These are phyloP conservation scores for Botryotinia globosa DNA, from an alignment of 2,329 filamentous ascomycete genomes.

Conservation along the genomic window DNA sequence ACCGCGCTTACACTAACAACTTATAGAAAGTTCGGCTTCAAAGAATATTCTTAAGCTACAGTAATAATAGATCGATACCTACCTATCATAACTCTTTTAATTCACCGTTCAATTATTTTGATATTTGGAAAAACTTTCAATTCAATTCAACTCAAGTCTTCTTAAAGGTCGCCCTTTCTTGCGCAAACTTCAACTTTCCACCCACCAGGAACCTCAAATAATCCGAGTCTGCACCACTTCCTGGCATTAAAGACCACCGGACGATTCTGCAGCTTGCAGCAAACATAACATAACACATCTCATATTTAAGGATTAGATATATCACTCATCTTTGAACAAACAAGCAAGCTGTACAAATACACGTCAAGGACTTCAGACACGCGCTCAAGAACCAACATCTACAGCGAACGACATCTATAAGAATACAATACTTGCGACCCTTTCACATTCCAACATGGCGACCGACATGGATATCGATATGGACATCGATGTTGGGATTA, in stretches of 20 bases:
- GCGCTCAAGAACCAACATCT: background rate
- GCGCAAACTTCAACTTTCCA: background rate
- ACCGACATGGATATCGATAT: constrained; percentile 70
- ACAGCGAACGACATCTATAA: background rate
- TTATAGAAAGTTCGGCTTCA: background rate
- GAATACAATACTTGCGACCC: background rate
- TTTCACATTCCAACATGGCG: constrained; percentile 29
- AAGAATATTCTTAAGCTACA: background rate
- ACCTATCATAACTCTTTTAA: background rate
- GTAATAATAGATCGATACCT: background rate
- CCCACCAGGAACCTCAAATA: background rate
- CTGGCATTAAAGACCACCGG: background rate
- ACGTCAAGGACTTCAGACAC: background rate
- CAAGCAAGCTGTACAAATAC: background rate
- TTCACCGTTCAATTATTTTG: background rate
- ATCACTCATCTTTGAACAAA: background rate
- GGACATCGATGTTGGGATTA: constrained; percentile 63
- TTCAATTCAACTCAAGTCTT: background rate
- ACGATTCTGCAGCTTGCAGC: background rate
- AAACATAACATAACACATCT: background rate
- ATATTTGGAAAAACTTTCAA: background rate
- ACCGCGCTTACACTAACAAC: background rate
- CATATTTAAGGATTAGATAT: background rate
- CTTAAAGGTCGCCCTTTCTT: background rate
- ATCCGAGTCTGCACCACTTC: background rate